phyloP scores from a whole-genome alignment of 1,139 yeast genomes.

The Yamadazyma siamensis region DNA sequence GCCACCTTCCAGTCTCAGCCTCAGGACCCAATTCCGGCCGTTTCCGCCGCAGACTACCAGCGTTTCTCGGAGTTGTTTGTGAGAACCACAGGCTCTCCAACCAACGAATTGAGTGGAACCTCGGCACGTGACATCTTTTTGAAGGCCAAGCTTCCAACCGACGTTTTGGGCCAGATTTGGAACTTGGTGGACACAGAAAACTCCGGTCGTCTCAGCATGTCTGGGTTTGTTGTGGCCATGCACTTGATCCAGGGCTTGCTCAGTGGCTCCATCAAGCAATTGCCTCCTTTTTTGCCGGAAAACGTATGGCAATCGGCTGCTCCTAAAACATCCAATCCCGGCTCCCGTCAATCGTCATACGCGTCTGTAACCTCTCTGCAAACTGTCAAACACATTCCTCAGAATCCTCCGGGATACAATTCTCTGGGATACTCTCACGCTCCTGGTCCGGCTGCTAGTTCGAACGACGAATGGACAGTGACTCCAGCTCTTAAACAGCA shows the following conservation, averaged over 20 bases:
- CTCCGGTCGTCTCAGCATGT: conserved; percentile 65
- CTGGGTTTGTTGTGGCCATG: conserved; percentile 91
- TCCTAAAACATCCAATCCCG: conserved; percentile 8
- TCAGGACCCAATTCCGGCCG: conserved; percentile 52
- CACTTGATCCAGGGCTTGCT: conserved; percentile 82
- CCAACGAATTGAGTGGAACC: conserved; percentile 57
- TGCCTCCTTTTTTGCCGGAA: conserved; percentile 72
- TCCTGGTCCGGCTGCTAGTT: conserved; percentile 5
- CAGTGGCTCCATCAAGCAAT: conserved; percentile 59
- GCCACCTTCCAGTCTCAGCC: conserved; percentile 28
- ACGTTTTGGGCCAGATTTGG: conserved; percentile 85
- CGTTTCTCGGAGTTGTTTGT: conserved; percentile 74
- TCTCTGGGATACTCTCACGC: too few relatives aligned
- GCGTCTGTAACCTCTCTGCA: conserved; percentile 55
- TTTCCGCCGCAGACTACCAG: conserved; percentile 62
- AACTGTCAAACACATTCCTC: conserved; percentile 30
- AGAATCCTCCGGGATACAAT: conserved; percentile 10
- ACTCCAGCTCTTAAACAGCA: conserved; percentile 70
- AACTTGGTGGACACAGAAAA: conserved; percentile 74
- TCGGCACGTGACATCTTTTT: conserved; percentile 81
- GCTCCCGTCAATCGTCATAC: conserved; percentile 36
- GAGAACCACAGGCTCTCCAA: conserved; percentile 59
- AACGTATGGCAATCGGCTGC: conserved; percentile 59
- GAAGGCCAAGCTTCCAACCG: conserved; percentile 79
- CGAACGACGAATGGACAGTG: conserved; percentile 59